Percentiles rank a stretch among this genome's conserved stretches.
Conservation (phyloP, 1,284 basidiomycete genomes). For the Boletus sp. region DNA sequence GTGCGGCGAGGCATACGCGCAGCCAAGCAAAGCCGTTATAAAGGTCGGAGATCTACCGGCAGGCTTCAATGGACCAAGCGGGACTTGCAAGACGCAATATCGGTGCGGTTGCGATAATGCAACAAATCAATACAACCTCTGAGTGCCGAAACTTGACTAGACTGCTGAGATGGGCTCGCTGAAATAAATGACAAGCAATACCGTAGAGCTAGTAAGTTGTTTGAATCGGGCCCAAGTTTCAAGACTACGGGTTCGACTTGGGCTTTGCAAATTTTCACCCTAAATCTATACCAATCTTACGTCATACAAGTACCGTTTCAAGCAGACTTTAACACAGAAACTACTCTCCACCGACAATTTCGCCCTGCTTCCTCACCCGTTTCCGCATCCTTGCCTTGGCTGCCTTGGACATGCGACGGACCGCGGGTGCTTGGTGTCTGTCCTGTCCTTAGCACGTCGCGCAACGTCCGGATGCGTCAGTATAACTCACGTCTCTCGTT, state of each 20-base stretch:
- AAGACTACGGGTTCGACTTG: constrained; percentile 6
- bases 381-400: constrained; percentile 58
- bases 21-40: constrained; percentile 37
- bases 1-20: constrained; percentile 40
- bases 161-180: constrained; percentile 7
- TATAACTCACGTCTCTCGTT: constrained; percentile 53
- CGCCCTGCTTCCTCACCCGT: constrained; percentile 36
- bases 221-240: not conserved
- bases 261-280: constrained; percentile 13
- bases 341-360: constrained; percentile 10
- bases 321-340: constrained; percentile 26
- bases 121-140: constrained; percentile 18
- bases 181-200: constrained; percentile 10
- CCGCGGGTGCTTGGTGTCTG: constrained; percentile 57
- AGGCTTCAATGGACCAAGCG: constrained; percentile 21
- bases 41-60: constrained; percentile 38
- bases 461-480: not conserved
- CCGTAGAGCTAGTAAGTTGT: constrained; percentile 3
- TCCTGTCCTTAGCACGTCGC: constrained; percentile 8
- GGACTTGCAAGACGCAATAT: constrained; percentile 18
- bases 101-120: constrained; percentile 18
- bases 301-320: constrained; percentile 19
- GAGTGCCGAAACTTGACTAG: constrained; percentile 11
- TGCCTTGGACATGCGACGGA: constrained; percentile 55
- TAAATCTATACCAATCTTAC: constrained; percentile 22